Evolutionary conservation across 441 rosid species (phyloP), one percentile per base, ranked within the genome.

Genomic region (Sinapis alba): DNA sequence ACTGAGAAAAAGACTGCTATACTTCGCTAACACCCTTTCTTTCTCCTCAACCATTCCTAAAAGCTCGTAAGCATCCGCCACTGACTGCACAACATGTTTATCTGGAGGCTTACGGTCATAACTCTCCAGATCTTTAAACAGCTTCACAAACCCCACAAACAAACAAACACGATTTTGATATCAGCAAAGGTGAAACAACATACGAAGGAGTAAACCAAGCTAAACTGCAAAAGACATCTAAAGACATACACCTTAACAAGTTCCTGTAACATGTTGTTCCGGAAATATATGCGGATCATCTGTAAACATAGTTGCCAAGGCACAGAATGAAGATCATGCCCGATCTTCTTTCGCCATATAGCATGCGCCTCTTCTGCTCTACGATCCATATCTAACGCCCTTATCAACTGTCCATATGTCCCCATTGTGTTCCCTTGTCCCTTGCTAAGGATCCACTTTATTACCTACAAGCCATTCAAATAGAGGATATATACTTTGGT

Each of bases 371-470:
- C 97, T 74, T 87, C 86, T 45, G 91, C 97, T 76, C 99, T 82
- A 57, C 88, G 87, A 80, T 95, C 99, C 94, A 76, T 90, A 75
- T 93, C 99, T 56, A 95, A 84, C 63, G 99, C 98, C 47, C 81
- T 85, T 72, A 93, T 74, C 61, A 96, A 83, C 82, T 93, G 94
- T 61, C 76, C 78, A 74, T 87, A 91, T 0, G 92, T 90, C 72
- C 97, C 98, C 87, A 88, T 84, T 38, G 99, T 96, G 71, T 83
- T 85, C 79, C 96, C 98, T 77, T 93, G 97, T 65, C 98, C 98
- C 82, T 93, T 96, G 88, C 99, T 96, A 68, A 96, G 86, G 88
- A 96, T 90, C 99, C 99, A 96, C 80, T 93, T 93, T 63, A 96
- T 90, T 59, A 95, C 97, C 98, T 94, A 74, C 19, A 72, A 62